These are phyloP conservation scores for Moricandia moricandioides DNA, from an alignment of 345 rosid species.

Conservation along the genomic window DNA sequence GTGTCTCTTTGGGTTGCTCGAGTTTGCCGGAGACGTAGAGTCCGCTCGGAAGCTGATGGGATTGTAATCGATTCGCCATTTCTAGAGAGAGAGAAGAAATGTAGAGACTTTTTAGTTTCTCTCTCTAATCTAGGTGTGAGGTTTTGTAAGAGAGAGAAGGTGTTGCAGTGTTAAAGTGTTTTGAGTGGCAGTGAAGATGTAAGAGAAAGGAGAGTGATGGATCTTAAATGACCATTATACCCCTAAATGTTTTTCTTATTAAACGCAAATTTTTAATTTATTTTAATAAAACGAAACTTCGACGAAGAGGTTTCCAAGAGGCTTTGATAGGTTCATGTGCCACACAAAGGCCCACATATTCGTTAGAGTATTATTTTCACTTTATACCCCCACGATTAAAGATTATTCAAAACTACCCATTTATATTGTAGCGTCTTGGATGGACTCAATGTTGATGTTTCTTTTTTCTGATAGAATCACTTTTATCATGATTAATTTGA, in stretches of 20 bases:
- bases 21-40: conserved; percentile 89
- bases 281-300: conserved; percentile 9
- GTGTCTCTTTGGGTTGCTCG: conserved; percentile 78
- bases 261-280: too few relatives aligned
- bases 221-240: neutral
- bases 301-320: conserved; percentile 21
- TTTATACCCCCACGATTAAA: neutral
- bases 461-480: neutral
- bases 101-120: neutral
- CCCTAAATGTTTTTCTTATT: neutral
- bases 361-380: neutral
- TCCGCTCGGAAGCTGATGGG: conserved; percentile 89
- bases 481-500: neutral
- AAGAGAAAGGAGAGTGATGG: conserved; percentile 5
- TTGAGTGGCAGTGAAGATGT: conserved; percentile 38
- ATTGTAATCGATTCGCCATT: conserved; percentile 91
- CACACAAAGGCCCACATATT: conserved; percentile 13
- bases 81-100: conserved; percentile 7
- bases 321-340: conserved; percentile 10
- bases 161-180: conserved; percentile 5
- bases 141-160: neutral
- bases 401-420: neutral
- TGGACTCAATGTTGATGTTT: neutral
- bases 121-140: neutral
- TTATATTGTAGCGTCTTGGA: neutral